Conservation (phyloP, 1,139 yeast species). For the Taphrina pruni region DNA sequence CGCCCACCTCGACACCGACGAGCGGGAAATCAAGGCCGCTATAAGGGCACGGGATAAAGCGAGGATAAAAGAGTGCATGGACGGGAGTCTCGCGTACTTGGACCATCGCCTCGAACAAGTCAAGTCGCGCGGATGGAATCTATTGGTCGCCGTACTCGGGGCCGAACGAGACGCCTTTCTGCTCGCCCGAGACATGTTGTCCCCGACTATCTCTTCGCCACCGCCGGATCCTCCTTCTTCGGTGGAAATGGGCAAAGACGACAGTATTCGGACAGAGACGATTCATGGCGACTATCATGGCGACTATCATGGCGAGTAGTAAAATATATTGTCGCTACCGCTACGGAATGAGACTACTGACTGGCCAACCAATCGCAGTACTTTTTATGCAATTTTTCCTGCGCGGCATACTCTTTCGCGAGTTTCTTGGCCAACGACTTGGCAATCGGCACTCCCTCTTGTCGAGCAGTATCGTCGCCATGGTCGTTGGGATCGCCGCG, state of each 20-base stretch:
- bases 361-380: conserved; percentile 51
- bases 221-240: no score
- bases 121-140: not conserved
- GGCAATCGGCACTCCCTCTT: conserved; percentile 51
- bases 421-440: conserved; percentile 86
- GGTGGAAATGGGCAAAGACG: no score
- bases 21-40: not conserved
- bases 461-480: conserved; percentile 73
- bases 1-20: not conserved
- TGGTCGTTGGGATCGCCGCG: conserved; percentile 68
- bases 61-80: not conserved
- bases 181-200: conserved; percentile 8
- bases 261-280: no score
- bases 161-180: conserved; percentile 1
- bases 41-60: not conserved
- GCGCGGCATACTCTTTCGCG: conserved; percentile 75
- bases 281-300: no score
- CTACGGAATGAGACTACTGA: not conserved
- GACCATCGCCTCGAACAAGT: not conserved
- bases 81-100: not conserved
- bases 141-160: not conserved
- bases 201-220: not conserved
- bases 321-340: no score
- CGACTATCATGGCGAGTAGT: no score
- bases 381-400: conserved; percentile 79